Evolutionary conservation across 495 filamentous ascomycete species (phyloP).

Genomic region (Xanthoparmelia taractica): DNA sequence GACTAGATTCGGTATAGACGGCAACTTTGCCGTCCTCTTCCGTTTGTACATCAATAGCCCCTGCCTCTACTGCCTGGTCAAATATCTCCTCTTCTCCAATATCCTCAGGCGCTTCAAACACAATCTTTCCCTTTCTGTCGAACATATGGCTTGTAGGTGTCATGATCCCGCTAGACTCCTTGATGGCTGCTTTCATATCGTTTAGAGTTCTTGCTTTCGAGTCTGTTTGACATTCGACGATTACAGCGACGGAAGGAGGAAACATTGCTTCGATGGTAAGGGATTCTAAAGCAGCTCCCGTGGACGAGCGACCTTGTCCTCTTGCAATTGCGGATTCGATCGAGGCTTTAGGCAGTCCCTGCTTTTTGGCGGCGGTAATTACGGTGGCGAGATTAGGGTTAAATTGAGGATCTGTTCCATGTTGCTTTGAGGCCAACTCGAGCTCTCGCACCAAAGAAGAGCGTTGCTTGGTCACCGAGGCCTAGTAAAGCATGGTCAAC

Average conservation of each 20-base stretch:
- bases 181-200: constrained; percentile 60
- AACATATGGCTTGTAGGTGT: constrained; percentile 80
- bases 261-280: constrained; percentile 77
- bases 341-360: constrained; percentile 68
- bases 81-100: constrained; percentile 64
- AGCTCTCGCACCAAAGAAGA: constrained; percentile 46
- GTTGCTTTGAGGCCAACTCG: constrained; percentile 39
- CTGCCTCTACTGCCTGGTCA: constrained; percentile 78
- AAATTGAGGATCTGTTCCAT: constrained; percentile 59
- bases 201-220: constrained; percentile 63
- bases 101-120: constrained; percentile 56
- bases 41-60: constrained; percentile 69
- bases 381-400: constrained; percentile 68
- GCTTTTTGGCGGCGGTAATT: constrained; percentile 76
- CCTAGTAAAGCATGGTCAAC: constrained; percentile 26
- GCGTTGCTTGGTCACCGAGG: constrained; percentile 42
- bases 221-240: constrained; percentile 81
- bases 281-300: constrained; percentile 63
- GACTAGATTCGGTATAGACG: constrained; percentile 65
- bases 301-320: constrained; percentile 71
- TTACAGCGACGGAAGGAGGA: constrained; percentile 65
- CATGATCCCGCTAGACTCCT: constrained; percentile 56
- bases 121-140: constrained; percentile 62
- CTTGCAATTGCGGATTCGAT: constrained; percentile 81
- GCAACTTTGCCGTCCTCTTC: constrained; percentile 63